Evolutionary conservation across 768 basidiomycete species (phyloP).

Genomic region (Sarcodon aspratus): DNA sequence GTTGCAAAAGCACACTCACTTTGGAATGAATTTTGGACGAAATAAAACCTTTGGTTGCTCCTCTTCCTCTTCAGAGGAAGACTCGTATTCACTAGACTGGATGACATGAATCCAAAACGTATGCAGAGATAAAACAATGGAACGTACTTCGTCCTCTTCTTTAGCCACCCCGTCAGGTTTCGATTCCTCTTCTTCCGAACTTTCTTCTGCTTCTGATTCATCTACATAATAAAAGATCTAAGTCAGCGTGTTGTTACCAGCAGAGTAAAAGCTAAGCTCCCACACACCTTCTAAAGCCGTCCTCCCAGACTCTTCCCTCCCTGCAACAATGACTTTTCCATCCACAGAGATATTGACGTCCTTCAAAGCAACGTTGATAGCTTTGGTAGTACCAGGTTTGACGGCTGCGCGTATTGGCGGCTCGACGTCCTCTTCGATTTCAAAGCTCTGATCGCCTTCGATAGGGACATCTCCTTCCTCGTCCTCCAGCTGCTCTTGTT

Average conservation of each 20-base stretch:
- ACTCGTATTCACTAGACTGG: slow-evolving; percentile 15
- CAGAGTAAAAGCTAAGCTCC: slow-evolving; percentile 16
- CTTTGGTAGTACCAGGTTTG: slow-evolving; percentile 13
- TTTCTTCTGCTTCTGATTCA: slow-evolving; percentile 22
- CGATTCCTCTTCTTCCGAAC: slow-evolving; percentile 38
- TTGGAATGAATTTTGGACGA: slow-evolving; percentile 90
- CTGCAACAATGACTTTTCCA: slow-evolving; percentile 73
- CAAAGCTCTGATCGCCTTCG: slow-evolving; percentile 38
- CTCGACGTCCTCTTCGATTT: slow-evolving; percentile 22
- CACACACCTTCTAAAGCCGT: slow-evolving; percentile 48
- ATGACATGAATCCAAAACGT: neutral
- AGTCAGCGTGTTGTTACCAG: slow-evolving; percentile 3
- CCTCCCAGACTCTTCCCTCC: slow-evolving; percentile 67
- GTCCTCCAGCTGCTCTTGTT: slow-evolving; percentile 24
- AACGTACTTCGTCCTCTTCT: slow-evolving; percentile 20
- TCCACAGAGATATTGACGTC: slow-evolving; percentile 75
- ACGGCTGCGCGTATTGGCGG: slow-evolving; percentile 18
- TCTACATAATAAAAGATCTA: slow-evolving; percentile 9
- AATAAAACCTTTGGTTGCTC: slow-evolving; percentile 67
- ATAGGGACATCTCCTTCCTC: slow-evolving; percentile 51
- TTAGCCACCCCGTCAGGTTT: slow-evolving; percentile 22
- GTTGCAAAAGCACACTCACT: slow-evolving; percentile 39
- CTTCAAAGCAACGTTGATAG: slow-evolving; percentile 64
- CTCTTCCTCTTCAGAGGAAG: slow-evolving; percentile 46
- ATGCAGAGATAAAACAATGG: too few relatives aligned